A percentile compares a stretch with the other conserved stretches of the same genome.
Evolutionary conservation across 139 green algal species (phyloP).

Genomic region (Auxenochlorella pyrenoidosa): DNA sequence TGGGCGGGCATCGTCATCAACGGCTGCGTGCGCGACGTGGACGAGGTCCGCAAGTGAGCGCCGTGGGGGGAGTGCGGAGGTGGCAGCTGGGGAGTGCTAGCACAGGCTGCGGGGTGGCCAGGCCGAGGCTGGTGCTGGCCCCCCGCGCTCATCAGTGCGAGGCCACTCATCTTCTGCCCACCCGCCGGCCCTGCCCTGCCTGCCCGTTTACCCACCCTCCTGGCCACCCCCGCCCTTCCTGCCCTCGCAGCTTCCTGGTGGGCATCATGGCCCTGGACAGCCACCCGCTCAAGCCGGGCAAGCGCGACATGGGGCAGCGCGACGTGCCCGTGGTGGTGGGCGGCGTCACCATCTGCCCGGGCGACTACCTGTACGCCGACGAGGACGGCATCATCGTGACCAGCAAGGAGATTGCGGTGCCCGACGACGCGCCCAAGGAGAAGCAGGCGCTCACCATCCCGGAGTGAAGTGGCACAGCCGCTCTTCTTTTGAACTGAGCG

Average conservation of each 20-base stretch:
- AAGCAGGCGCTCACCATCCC: not conserved
- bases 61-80: not conserved
- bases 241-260: not conserved
- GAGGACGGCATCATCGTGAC: constrained; percentile 3
- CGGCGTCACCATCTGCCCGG: not conserved
- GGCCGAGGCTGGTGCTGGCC: too few relatives aligned
- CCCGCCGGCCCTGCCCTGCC: too few relatives aligned
- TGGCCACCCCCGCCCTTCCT: too few relatives aligned
- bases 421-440: not conserved
- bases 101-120: not conserved
- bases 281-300: not conserved
- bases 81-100: too few relatives aligned
- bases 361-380: constrained; percentile 1
- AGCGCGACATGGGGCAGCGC: constrained; percentile 2
- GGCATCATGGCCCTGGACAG: not conserved
- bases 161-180: not conserved
- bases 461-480: not conserved
- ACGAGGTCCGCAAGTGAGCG: not conserved
- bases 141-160: too few relatives aligned
- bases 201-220: too few relatives aligned
- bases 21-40: not conserved
- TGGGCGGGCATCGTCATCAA: constrained; percentile 1
- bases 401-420: not conserved
- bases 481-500: too few relatives aligned
- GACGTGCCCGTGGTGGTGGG: not conserved